A percentile compares a stretch with the other conserved stretches of the same genome.
Conservation (phyloP, 2,329 filamentous ascomycete species). For the Pseudogymnoascus sp. region DNA sequence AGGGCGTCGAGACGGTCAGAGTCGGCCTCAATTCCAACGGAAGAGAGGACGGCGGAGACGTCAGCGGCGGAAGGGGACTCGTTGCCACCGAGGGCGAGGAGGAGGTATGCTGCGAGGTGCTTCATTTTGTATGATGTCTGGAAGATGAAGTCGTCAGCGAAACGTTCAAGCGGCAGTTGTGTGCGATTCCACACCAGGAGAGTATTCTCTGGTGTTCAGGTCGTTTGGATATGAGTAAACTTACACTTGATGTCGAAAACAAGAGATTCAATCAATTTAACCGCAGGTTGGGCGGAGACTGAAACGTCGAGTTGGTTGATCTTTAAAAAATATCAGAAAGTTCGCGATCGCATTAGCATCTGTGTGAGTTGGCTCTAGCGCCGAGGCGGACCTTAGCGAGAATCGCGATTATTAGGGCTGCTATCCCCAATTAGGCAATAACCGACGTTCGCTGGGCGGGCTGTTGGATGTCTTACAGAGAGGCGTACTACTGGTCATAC, state of each 20-base stretch:
- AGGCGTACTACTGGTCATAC: slow-evolving; percentile 2
- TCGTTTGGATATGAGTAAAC: slow-evolving; percentile 11
- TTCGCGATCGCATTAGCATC: not conserved
- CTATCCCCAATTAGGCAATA: slow-evolving; percentile 9
- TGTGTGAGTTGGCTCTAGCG: slow-evolving; percentile 6
- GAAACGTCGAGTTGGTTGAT: slow-evolving; percentile 74
- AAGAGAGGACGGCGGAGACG: slow-evolving; percentile 81
- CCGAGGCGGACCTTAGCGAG: slow-evolving; percentile 9
- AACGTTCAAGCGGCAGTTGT: not conserved
- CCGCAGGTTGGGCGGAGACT: slow-evolving; percentile 96
- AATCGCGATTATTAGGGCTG: slow-evolving; percentile 9
- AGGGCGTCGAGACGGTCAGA: slow-evolving; percentile 78
- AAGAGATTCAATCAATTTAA: slow-evolving; percentile 99
- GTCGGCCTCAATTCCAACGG: slow-evolving; percentile 93
- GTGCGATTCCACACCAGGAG: not conserved
- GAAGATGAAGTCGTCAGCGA: not conserved
- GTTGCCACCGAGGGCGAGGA: slow-evolving; percentile 92
- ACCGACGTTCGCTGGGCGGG: not conserved
- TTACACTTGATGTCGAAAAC: slow-evolving; percentile 44
- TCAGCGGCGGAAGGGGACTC: slow-evolving; percentile 76
- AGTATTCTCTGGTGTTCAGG: not conserved
- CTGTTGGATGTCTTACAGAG: slow-evolving; percentile 3
- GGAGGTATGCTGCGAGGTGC: slow-evolving; percentile 98
- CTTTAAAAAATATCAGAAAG: slow-evolving; percentile 12
- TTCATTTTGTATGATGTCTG: slow-evolving; percentile 73